A percentile compares a stretch with the other conserved stretches of the same genome.
Conservation (phyloP, 305 asterid genomes). For the Coffea humblotiana region DNA sequence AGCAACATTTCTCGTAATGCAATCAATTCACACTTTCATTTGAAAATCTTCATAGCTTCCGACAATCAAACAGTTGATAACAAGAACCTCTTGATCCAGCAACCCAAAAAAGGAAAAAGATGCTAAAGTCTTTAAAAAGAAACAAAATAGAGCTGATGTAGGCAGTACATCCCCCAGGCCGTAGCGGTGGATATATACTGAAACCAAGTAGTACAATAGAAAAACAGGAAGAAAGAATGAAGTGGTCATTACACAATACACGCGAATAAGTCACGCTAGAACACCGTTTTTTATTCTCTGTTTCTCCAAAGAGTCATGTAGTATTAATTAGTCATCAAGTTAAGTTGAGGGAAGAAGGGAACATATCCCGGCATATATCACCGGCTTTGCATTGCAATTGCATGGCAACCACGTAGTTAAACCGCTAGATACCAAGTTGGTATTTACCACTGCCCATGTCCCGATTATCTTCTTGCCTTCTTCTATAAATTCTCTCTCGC, state of each 20-base stretch:
- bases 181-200: neutral
- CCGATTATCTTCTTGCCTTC: neutral
- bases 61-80: too few species aligned
- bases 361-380: neutral
- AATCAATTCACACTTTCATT: too few species aligned
- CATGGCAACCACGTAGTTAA: constrained; percentile 3
- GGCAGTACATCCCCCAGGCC: too few species aligned
- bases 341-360: neutral
- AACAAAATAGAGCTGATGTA: neutral
- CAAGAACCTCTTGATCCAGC: neutral
- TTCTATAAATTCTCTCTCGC: neutral
- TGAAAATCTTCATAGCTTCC: too few species aligned
- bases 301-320: neutral
- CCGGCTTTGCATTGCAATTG: constrained; percentile 11
- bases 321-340: too few species aligned
- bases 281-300: neutral
- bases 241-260: neutral
- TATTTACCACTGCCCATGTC: neutral
- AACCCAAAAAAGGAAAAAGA: neutral
- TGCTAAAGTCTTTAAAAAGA: neutral
- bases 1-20: too few species aligned
- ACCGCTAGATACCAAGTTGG: too few species aligned
- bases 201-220: neutral
- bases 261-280: neutral
- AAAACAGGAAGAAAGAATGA: too few species aligned